phyloP scores from a whole-genome alignment of 2,329 filamentous ascomycete species.

The Sarocladium oryzae region DNA sequence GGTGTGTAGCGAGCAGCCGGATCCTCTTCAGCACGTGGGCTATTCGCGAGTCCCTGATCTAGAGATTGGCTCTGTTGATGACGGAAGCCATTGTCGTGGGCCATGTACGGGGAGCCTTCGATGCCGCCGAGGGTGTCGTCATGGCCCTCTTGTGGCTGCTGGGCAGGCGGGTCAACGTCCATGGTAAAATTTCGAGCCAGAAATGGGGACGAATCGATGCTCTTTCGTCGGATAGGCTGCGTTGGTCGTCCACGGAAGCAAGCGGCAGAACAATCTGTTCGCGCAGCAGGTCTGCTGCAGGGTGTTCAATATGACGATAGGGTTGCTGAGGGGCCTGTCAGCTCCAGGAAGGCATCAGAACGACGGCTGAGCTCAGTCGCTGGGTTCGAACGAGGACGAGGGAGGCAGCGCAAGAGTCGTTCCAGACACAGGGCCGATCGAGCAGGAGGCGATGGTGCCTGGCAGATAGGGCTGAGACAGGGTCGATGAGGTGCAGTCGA shows the following conservation, averaged over 20 bases:
- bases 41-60: slow-evolving; percentile 39
- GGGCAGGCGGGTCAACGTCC: slow-evolving; percentile 30
- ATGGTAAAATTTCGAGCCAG: slow-evolving; percentile 26
- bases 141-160: slow-evolving; percentile 27
- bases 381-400: too few relatives aligned
- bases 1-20: slow-evolving; percentile 36
- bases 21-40: slow-evolving; percentile 37
- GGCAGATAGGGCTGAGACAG: not conserved
- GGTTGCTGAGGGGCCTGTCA: not conserved
- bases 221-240: not conserved
- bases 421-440: too few relatives aligned
- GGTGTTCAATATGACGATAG: not conserved
- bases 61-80: slow-evolving; percentile 43
- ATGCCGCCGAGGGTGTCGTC: slow-evolving; percentile 46
- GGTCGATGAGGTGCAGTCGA: not conserved
- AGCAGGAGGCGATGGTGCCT: not conserved
- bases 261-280: not conserved
- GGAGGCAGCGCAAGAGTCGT: too few relatives aligned
- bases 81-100: slow-evolving; percentile 29
- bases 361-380: not conserved
- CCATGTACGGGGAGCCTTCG: slow-evolving; percentile 39
- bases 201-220: not conserved
- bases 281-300: not conserved
- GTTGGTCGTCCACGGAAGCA: not conserved
- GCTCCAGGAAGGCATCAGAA: not conserved